Evolutionary conservation across 2,329 filamentous ascomycete genomes (phyloP).

Genomic region (Herpomyces periplanetae): DNA sequence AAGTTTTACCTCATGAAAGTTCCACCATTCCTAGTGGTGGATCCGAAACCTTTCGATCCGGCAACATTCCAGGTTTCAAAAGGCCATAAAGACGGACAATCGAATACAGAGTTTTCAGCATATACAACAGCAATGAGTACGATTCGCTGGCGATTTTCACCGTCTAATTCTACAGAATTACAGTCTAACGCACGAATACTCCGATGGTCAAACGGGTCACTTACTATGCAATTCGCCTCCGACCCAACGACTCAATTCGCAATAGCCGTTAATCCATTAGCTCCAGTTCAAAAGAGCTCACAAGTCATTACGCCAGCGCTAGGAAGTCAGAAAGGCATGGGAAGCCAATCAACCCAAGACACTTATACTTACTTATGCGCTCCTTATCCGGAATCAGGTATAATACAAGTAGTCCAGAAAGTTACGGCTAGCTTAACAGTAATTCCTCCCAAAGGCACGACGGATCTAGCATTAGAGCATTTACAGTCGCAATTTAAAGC

Average conservation of each 20-base stretch:
- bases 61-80: conserved; percentile 21
- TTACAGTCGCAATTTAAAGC: conserved; percentile 25
- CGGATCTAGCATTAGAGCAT: conserved; percentile 27
- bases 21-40: conserved; percentile 27
- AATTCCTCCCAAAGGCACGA: conserved; percentile 21
- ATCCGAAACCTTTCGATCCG: conserved; percentile 23
- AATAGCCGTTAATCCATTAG: conserved; percentile 25
- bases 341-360: conserved; percentile 25
- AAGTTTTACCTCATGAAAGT: conserved; percentile 29
- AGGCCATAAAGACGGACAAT: conserved; percentile 11
- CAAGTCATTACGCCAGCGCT: conserved; percentile 12
- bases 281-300: conserved; percentile 15
- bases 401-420: conserved; percentile 32
- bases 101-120: conserved; percentile 14
- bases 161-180: conserved; percentile 19
- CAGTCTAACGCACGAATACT: conserved; percentile 36
- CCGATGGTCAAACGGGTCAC: conserved; percentile 38
- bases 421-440: conserved; percentile 30
- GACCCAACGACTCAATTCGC: conserved; percentile 28
- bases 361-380: conserved; percentile 36
- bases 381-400: conserved; percentile 22
- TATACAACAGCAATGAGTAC: conserved; percentile 24
- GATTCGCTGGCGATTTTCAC: conserved; percentile 25
- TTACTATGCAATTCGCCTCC: conserved; percentile 31
- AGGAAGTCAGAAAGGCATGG: conserved; percentile 10